Base-by-base conservation (phyloP, 2,329 filamentous ascomycete genomes). In the Penicillium sp. region DNA sequence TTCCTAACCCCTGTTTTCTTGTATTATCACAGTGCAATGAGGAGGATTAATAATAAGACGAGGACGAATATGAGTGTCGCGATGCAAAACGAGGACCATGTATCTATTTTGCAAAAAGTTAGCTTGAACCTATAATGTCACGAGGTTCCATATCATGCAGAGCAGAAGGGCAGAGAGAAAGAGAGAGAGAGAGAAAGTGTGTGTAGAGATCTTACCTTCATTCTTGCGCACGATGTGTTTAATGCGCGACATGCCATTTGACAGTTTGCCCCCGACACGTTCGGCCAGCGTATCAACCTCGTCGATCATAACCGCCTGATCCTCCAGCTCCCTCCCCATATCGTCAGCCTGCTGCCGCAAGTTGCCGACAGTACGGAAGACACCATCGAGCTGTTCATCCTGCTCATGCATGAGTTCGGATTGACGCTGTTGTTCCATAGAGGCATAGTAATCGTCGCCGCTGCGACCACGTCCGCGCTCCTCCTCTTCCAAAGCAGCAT, bases 241-340 rank as follows among this genome's bases (percentile, higher is more conserved):
- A 66, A 99, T 85, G 77, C 89, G 93, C 75, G 90, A 88, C 79
- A 97, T 85, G 18, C 94, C 94, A 52, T 82, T 91, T 76, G 91
- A 86, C 66, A 99, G 75, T 69, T 94, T 87, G 1, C 90, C 89
- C 13, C 90, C 89, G 1, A 99, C 92, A 32, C 93, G 83, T 72
- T 97, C 92, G 4, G 90, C 91, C 53, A 96, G 80, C 29, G 81
- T 83, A 74, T 97, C 93, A 39, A 95, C 88, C 48, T 89, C 87
- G 59, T 94, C 87, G 53, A 99, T 80, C 83, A 97, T 88, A 72
- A 92, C 90, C 21, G 83, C 83, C 80, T 99, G 94, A 77, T 99
- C 94, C 75, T 97, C 95, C 43, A 99, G 80, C 78, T 99, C 94
- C 53, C 93, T 81, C 1, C 94, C 93, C 93, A 99, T 99, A 64